phyloP scores from a whole-genome alignment of 495 filamentous ascomycete genomes.

The Penicillium dipodomyicola region DNA sequence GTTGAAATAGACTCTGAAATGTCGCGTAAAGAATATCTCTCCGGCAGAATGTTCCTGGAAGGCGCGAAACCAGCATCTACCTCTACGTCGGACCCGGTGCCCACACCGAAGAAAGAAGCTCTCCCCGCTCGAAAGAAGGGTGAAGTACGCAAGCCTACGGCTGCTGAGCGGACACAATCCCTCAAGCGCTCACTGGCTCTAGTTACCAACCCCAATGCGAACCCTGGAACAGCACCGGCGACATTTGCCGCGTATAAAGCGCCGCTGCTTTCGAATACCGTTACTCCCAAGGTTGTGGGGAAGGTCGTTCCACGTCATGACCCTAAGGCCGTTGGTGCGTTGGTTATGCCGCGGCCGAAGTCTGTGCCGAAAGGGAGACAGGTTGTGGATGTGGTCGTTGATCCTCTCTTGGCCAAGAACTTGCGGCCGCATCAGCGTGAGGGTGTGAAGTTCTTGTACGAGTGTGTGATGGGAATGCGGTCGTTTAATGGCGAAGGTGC shows the following conservation, averaged over 20 bases:
- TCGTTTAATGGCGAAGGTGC: slow-evolving; percentile 69
- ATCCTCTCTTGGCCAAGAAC: slow-evolving; percentile 64
- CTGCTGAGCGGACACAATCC: slow-evolving; percentile 14
- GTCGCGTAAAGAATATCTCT: slow-evolving; percentile 59
- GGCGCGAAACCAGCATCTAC: slow-evolving; percentile 11
- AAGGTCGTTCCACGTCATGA: slow-evolving; percentile 65
- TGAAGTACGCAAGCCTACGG: slow-evolving; percentile 9
- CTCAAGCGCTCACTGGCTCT: slow-evolving; percentile 21
- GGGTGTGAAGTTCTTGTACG: slow-evolving; percentile 76
- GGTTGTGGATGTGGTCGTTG: slow-evolving; percentile 78
- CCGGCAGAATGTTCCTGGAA: slow-evolving; percentile 52
- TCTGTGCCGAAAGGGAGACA: slow-evolving; percentile 59
- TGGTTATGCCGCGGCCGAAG: slow-evolving; percentile 67
- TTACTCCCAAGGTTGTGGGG: slow-evolving; percentile 42
- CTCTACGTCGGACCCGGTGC: background rate
- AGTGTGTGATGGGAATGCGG: slow-evolving; percentile 81
- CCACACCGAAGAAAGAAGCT: slow-evolving; percentile 22
- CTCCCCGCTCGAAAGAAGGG: slow-evolving; percentile 21
- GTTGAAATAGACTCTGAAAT: slow-evolving; percentile 70
- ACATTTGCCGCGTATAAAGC: slow-evolving; percentile 53
- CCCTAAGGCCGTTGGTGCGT: slow-evolving; percentile 55
- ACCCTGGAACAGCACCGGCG: slow-evolving; percentile 24
- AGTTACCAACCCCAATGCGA: slow-evolving; percentile 27
- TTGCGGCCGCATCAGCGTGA: slow-evolving; percentile 75
- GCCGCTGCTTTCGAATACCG: slow-evolving; percentile 56